These are phyloP conservation scores for Fraxinus angustifolia DNA, from an alignment of 305 asterid species.

Conservation along the genomic window DNA sequence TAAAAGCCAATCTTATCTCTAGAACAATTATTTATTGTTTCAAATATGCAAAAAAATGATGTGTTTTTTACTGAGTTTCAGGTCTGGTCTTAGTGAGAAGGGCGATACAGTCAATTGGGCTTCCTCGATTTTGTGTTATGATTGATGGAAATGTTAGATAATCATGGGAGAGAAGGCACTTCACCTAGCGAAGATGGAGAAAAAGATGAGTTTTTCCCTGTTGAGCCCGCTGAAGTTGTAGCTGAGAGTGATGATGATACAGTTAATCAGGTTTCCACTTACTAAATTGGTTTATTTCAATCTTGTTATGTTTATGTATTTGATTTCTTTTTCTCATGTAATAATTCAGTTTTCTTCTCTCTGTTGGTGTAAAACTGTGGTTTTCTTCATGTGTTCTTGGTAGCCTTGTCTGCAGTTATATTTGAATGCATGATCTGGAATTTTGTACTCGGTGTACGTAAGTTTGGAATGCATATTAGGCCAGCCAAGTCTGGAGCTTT, in stretches of 20 bases:
- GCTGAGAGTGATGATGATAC: slow-evolving; percentile 40
- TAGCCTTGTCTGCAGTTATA: neutral
- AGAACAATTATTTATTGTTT: neutral
- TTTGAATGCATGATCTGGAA: neutral
- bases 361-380: neutral
- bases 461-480: neutral
- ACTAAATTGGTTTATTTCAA: slow-evolving; percentile 5
- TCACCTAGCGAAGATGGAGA: slow-evolving; percentile 40
- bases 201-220: slow-evolving; percentile 10
- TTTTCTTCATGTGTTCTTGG: neutral
- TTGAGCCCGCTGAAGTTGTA: slow-evolving; percentile 28
- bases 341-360: neutral
- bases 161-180: slow-evolving; percentile 35
- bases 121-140: slow-evolving; percentile 28
- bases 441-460: neutral
- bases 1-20: neutral
- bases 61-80: slow-evolving; percentile 28
- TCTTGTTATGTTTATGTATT: neutral
- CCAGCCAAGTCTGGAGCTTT: neutral
- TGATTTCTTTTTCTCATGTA: neutral
- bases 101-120: slow-evolving; percentile 23
- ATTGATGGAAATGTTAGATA: slow-evolving; percentile 49
- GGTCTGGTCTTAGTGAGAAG: slow-evolving; percentile 38
- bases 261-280: slow-evolving; percentile 43
- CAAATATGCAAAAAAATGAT: slow-evolving; percentile 13